These are phyloP conservation scores for Prosopis cineraria DNA, from an alignment of 306 rosid species.

Conservation along the genomic window DNA sequence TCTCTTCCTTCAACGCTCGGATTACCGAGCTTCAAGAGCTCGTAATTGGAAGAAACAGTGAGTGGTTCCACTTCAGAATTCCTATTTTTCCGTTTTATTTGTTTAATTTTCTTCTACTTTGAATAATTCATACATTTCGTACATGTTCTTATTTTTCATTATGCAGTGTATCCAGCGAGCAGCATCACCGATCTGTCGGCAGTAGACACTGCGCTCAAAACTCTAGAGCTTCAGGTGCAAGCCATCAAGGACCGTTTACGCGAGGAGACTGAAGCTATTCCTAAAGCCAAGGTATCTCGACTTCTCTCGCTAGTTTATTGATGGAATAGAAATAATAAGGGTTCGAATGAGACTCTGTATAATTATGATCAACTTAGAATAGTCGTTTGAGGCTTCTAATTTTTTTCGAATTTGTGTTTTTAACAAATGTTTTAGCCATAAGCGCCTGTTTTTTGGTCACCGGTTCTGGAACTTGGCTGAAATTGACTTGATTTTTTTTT, in stretches of 20 bases:
- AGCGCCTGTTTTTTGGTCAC: not conserved
- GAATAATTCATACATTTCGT: not conserved
- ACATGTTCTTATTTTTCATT: not conserved
- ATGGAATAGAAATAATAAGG: not conserved
- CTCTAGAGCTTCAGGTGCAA: conserved; percentile 89
- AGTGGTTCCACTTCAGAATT: conserved; percentile 13
- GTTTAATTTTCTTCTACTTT: not conserved
- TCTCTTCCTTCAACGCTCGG: conserved; percentile 71
- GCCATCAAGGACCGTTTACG: conserved; percentile 77
- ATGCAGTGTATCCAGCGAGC: conserved; percentile 78
- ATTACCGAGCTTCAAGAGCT: conserved; percentile 84
- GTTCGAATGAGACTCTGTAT: not conserved
- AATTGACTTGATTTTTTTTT: not conserved
- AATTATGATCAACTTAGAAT: not conserved
- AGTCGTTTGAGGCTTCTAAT: not conserved
- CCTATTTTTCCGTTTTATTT: not conserved
- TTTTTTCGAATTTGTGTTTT: not conserved
- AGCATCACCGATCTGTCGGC: conserved; percentile 74
- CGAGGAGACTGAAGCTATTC: conserved; percentile 80
- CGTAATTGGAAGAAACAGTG: conserved; percentile 85
- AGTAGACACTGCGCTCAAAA: conserved; percentile 67
- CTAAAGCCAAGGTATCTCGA: conserved; percentile 71
- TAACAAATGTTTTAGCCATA: not conserved
- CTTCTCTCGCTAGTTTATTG: not conserved
- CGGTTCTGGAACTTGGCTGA: not conserved